Evolutionary conservation across 2,329 filamentous ascomycete species (phyloP).

Genomic region (Geosmithia putterillii): DNA sequence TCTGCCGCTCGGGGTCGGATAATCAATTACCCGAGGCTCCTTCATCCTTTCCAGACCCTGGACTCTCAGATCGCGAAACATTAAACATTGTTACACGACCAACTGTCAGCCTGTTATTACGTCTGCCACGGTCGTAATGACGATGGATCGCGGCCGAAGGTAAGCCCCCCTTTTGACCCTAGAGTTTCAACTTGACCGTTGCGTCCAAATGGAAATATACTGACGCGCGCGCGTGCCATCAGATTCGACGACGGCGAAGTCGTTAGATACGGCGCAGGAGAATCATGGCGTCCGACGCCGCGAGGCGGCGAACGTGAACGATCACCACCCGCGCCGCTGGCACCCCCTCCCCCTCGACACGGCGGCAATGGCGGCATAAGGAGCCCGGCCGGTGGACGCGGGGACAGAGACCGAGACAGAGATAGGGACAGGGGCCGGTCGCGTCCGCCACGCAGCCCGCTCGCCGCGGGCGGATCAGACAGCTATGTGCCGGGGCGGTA

Average conservation of each 20-base stretch:
- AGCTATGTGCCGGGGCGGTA: conserved; percentile 34
- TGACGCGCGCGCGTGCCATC: background rate
- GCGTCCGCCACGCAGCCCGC: conserved; percentile 21
- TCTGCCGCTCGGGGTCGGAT: background rate
- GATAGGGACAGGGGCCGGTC: conserved; percentile 11
- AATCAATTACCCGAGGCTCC: background rate
- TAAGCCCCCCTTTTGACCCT: background rate
- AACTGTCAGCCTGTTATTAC: background rate
- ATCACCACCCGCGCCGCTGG: conserved; percentile 6
- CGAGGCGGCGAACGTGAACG: conserved; percentile 18
- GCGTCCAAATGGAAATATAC: too few species aligned
- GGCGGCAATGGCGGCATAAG: conserved; percentile 4
- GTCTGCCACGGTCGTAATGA: background rate
- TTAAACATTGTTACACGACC: background rate
- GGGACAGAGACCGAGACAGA: conserved; percentile 1
- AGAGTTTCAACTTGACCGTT: too few species aligned
- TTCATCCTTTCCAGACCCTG: background rate
- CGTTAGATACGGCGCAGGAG: conserved; percentile 47
- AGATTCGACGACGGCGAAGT: conserved; percentile 52
- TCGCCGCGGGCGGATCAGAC: conserved; percentile 23
- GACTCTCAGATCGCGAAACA: background rate
- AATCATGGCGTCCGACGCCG: conserved; percentile 48
- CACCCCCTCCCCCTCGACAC: conserved; percentile 4
- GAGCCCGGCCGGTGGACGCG: conserved; percentile 1
- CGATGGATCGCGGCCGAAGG: background rate